Percentiles rank a stretch among this genome's conserved stretches.
Evolutionary conservation across 2,329 filamentous ascomycete genomes (phyloP).

Genomic region (Penicillium sp.): DNA sequence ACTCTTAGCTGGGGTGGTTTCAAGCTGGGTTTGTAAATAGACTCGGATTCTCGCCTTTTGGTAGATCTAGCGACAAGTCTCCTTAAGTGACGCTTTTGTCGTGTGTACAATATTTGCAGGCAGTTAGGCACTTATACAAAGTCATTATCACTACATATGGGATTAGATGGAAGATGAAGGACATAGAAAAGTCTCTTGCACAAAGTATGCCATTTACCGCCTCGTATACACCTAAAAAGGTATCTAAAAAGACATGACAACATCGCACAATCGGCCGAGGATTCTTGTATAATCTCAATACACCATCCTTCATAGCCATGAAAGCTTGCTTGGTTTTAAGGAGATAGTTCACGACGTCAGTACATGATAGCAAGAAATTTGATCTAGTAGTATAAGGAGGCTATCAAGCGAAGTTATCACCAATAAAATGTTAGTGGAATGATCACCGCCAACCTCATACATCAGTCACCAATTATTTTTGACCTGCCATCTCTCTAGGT

Average conservation of each 20-base stretch:
- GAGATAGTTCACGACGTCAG: not conserved
- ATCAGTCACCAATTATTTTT: not conserved
- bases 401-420: not conserved
- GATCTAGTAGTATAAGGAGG: not conserved
- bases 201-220: too few relatives aligned
- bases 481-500: not conserved
- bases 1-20: constrained; percentile 41
- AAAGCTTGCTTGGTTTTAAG: too few relatives aligned
- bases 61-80: not conserved
- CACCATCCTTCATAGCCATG: not conserved
- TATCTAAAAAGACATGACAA: too few relatives aligned
- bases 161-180: too few relatives aligned
- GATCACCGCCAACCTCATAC: not conserved
- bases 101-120: not conserved
- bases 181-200: too few relatives aligned
- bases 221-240: too few relatives aligned
- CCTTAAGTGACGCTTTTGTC: not conserved
- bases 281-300: not conserved
- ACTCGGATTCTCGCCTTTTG: not conserved
- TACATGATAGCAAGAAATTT: too few relatives aligned
- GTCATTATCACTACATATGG: too few relatives aligned
- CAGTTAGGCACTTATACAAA: too few relatives aligned
- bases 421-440: not conserved
- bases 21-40: constrained; percentile 18
- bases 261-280: too few relatives aligned